Base-by-base conservation (phyloP, 1,284 basidiomycete genomes). In the Cutaneotrichosporon dermatis region DNA sequence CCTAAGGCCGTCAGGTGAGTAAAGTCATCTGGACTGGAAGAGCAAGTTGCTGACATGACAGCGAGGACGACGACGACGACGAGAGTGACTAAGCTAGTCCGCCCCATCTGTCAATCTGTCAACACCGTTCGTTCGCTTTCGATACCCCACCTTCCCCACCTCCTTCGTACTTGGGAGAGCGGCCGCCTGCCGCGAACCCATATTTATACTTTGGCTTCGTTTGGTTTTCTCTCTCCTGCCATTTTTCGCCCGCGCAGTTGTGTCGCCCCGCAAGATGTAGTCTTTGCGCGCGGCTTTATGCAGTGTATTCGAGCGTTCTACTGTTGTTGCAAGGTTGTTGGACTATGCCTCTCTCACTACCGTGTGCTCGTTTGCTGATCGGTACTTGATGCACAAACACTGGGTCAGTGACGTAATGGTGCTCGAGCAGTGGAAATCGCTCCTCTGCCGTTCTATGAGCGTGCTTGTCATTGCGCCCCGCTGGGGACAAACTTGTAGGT, bases 1-100 rank as follows among this genome's bases (percentile, higher is more conserved):
- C 25, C 57, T 48, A 70, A 70, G 65, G 55, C 54, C 45, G 55
- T 49, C 41, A 42, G 36, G 55, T 56, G 40, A 36, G 46, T 42
- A 11, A n/a, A n/a, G n/a, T n/a, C 25, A 25, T 25, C 25, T 3
- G 25, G 25, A 25, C 25, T 25, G 25, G 25, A 25, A 3, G 25
- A 25, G 25, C 25, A 25, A 25, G 25, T 25, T 25, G 16, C 54
- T 54, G 25, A 54, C 53, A 33, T 13, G 10, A 25, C 43, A 54
- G 53, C 43, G 53, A 54, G 53, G 53, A 54, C 53, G 53, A 54
- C 43, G 51, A 54, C n/a, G 42, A 45, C n/a, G 54, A 55, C 12
- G 54, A 55, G 33, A 35, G 34, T 16, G 54, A 55, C 44, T 55
- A 48, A 34, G 25, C 25, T 3, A 25, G 25, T 25, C 25, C 25